Evolutionary conservation across 306 rosid species (phyloP), one percentile per base, ranked within the genome.

Genomic region (Ormosia emarginata): DNA sequence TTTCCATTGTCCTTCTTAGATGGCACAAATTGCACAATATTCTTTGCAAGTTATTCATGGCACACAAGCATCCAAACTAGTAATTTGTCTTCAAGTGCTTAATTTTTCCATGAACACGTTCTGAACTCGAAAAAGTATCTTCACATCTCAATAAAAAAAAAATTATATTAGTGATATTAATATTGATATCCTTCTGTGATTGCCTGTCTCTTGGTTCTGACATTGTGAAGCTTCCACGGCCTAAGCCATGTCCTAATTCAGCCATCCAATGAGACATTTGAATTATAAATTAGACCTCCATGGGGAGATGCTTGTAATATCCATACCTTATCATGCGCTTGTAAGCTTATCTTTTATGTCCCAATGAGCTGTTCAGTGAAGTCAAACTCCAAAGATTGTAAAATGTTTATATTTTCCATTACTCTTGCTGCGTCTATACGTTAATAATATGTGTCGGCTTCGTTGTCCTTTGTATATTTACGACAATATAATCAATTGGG

Each of bases 311-410:
- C 89, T 87, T 72, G 78, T 62, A 85, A 79, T 83, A 86, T 88
- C 79, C 90, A 80, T 74, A 53, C 81, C 90, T 85, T 87, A 84
- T 89, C 87, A 77, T 74, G 89, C 78, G 33, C 34, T 79, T 78
- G 47, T 63, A 79, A 37, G 71, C 84, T 85, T 88, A 90, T 85
- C 92, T 85, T 86, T 44, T 81, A 46, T 61, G 57, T 76, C 58
- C 82, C 84, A 80, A 86, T 91, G 91, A 91, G 90, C 94, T 89
- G 95, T 88, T 84, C 61, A 36, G 17, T 37, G 30, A 88, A 93
- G 97, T 91, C 95, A 93, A 91, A 91, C 85, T 72, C 81, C 46
- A 66, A 75, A 69, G 3, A 18, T 77, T 74, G 67, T 75, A 79
- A n/a, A 79, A 82, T 83, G 71, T 80, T 74, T 74, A 14, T 75